Evolutionary conservation across 768 basidiomycete genomes (phyloP), one percentile per base, ranked within the genome.

Genomic region (Hygrocybe punicea): DNA sequence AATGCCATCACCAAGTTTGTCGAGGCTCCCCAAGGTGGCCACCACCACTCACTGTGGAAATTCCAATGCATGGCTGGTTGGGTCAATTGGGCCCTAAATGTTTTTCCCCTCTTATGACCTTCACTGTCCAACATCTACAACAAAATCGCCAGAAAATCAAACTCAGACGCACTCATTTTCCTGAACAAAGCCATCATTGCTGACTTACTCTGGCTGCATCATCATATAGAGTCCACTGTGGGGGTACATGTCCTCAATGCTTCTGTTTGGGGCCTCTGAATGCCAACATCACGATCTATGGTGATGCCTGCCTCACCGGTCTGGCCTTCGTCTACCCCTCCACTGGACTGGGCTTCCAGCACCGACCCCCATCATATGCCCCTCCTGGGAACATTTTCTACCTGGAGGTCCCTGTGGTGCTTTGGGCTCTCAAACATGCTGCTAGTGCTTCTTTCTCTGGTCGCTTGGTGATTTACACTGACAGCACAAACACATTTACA

Each of bases 31-130:
- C 4, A 5, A 4, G 29, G 25, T 24, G 44, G 54, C 34, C 51
- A 62, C 8, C 58, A 60, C 0, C 61, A 58, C 13, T 2, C 60
- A 0, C 59, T 73, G 1, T 51, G 61, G 0, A 63, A 73, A 0
- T 77, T 68, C 19, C 73, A 73, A 50, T 37, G 42, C 0, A 53
- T 78, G 2, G 68, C 67, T 0, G 77, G 78, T 0, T 73, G 67
- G 60, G 37, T 73, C 11, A 79, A 77, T 55, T 80, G 78, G 76
- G 51, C 62, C 0, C 61, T 78, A 34, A 77, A 78, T 51, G 71
- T 74, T 2, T 71, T 60, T 24, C 73, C 74, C 0, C 58, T 72
- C 0, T 56, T 73, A 0, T 58, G 63, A 0, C 76, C 74, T 0
- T 63, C 56, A 2, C 63, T 77, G 3, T 60, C 46, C 4, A 51